Conservation (phyloP, 2,329 filamentous ascomycete genomes). For the Diplodia corticola region DNA sequence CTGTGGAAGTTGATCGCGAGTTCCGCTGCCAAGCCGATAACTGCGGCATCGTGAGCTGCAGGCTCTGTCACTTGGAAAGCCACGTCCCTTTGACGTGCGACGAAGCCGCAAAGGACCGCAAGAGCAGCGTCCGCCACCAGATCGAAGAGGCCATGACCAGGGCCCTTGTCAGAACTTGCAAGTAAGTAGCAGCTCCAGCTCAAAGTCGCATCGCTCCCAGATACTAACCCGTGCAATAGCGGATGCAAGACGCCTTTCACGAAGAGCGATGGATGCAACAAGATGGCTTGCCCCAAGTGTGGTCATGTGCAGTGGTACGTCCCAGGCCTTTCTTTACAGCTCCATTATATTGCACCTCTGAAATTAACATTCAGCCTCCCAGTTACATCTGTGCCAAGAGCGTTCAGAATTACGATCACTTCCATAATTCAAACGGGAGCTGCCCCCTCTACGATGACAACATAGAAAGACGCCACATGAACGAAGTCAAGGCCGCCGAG, state of each 20-base stretch:
- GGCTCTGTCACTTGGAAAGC: slow-evolving; percentile 64
- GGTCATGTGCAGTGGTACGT: slow-evolving; percentile 55
- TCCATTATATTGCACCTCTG: not conserved
- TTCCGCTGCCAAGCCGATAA: slow-evolving; percentile 69
- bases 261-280: slow-evolving; percentile 80
- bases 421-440: slow-evolving; percentile 56
- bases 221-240: slow-evolving; percentile 27
- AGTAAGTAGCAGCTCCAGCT: slow-evolving; percentile 36
- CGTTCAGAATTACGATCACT: slow-evolving; percentile 68
- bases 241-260: slow-evolving; percentile 72
- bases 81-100: slow-evolving; percentile 74
- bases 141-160: slow-evolving; percentile 85
- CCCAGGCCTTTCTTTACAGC: not conserved
- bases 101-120: slow-evolving; percentile 61
- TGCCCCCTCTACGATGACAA: slow-evolving; percentile 63
- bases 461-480: slow-evolving; percentile 58
- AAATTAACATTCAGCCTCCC: slow-evolving; percentile 49
- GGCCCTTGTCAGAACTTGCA: slow-evolving; percentile 76
- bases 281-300: slow-evolving; percentile 71
- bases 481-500: slow-evolving; percentile 65
- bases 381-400: slow-evolving; percentile 68
- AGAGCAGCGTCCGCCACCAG: slow-evolving; percentile 61
- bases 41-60: slow-evolving; percentile 57
- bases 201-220: not conserved
- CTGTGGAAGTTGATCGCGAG: slow-evolving; percentile 67